These are phyloP conservation scores for Myxozyma neglecta DNA, from an alignment of 805 yeast genomes.

Conservation along the genomic window DNA sequence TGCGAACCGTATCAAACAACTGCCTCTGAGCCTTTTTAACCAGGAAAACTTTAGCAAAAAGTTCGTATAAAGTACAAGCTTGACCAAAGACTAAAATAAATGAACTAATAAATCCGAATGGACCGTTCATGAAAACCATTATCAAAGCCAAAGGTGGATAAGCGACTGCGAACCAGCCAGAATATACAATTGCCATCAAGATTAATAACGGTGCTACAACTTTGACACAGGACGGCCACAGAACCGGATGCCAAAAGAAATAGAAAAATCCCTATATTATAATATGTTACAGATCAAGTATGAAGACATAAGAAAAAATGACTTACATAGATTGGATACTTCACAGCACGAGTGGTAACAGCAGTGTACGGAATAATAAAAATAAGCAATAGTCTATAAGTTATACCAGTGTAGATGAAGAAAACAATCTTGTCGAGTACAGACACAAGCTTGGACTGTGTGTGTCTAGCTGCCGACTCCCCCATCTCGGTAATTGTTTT, in stretches of 20 bases:
- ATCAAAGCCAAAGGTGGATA: conserved; percentile 21
- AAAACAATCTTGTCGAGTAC: conserved; percentile 1
- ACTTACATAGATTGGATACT: conserved; percentile 24
- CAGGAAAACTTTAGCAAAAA: conserved; percentile 15
- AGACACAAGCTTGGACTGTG: neutral
- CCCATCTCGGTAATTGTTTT: neutral
- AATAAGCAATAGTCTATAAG: conserved; percentile 19
- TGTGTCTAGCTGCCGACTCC: neutral
- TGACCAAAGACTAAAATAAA: conserved; percentile 17
- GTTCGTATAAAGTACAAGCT: conserved; percentile 10
- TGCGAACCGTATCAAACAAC: conserved; percentile 21
- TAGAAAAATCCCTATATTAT: conserved; percentile 23
- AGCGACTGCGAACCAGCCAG: conserved; percentile 17
- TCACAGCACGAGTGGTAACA: conserved; percentile 12
- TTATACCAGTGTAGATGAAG: conserved; percentile 19
- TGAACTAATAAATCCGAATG: conserved; percentile 18
- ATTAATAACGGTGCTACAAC: conserved; percentile 16
- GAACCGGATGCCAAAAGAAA: conserved; percentile 23
- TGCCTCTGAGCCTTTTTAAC: conserved; percentile 16
- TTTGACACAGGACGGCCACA: conserved; percentile 25
- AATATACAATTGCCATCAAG: conserved; percentile 6
- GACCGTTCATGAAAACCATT: conserved; percentile 22
- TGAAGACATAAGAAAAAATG: neutral
- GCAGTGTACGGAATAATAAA: conserved; percentile 26
- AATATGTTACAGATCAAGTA: neutral